These are phyloP conservation scores for Beta corolliflora DNA, from an alignment of 179 eudicot species.

Conservation along the genomic window DNA sequence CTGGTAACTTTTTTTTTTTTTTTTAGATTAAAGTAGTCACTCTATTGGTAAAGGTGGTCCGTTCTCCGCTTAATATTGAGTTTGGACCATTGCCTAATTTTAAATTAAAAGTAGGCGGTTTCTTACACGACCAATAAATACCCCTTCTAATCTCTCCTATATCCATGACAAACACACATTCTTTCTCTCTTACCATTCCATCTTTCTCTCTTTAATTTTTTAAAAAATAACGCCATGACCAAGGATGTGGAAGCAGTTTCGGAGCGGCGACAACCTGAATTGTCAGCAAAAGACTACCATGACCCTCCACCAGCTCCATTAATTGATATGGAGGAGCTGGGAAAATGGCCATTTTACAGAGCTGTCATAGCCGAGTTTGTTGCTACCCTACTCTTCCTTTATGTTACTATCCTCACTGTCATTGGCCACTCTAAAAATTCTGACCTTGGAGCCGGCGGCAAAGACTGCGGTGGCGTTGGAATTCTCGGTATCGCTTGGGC, in stretches of 20 bases:
- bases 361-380: conserved; percentile 69
- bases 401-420: conserved; percentile 62
- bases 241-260: conserved; percentile 49
- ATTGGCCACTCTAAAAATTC: conserved; percentile 61
- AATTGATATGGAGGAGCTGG: conserved; percentile 47
- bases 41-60: no score
- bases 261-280: conserved; percentile 34
- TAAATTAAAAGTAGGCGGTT: no score
- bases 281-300: conserved; percentile 63
- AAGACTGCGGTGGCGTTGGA: conserved; percentile 59
- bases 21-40: no score
- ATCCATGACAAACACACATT: background rate
- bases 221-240: conserved; percentile 27
- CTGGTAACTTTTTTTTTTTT: no score
- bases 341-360: conserved; percentile 65
- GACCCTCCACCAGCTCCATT: conserved; percentile 71
- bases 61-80: no score
- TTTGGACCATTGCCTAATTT: no score
- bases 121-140: background rate
- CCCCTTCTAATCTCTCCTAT: conserved; percentile 13
- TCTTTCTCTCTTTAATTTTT: background rate
- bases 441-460: conserved; percentile 28
- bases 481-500: conserved; percentile 75
- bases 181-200: background rate
- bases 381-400: conserved; percentile 65